phyloP scores from a whole-genome alignment of 2,329 filamentous ascomycete species.

The Elsinoe perseae region DNA sequence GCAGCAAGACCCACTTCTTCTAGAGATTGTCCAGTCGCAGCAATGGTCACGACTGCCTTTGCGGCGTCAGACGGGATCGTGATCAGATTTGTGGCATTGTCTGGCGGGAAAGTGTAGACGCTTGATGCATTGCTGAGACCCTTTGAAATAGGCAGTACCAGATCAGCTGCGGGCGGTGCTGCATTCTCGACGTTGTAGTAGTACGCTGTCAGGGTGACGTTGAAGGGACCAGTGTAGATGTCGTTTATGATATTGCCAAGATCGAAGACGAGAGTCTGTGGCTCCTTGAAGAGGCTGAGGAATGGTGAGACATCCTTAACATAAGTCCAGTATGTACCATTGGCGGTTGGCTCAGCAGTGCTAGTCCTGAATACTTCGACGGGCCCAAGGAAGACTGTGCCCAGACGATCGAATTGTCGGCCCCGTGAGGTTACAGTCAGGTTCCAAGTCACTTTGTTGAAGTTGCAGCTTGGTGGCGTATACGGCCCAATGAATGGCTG shows the following conservation, averaged over 20 bases:
- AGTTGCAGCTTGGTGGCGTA: slow-evolving; percentile 58
- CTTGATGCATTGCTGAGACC: slow-evolving; percentile 49
- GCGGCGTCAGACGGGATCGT: slow-evolving; percentile 58
- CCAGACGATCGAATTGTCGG: slow-evolving; percentile 68
- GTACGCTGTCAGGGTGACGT: slow-evolving; percentile 65
- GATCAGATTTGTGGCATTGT: slow-evolving; percentile 53
- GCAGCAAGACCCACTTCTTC: no score
- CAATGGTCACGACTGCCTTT: slow-evolving; percentile 66
- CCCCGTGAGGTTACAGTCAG: slow-evolving; percentile 65
- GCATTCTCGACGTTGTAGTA: slow-evolving; percentile 52
- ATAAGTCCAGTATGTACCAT: slow-evolving; percentile 68
- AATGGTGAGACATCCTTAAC: slow-evolving; percentile 72
- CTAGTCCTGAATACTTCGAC: slow-evolving; percentile 77
- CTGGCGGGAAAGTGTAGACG: slow-evolving; percentile 58
- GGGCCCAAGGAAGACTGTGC: slow-evolving; percentile 66
- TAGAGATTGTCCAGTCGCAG: slow-evolving; percentile 63
- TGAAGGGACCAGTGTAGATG: slow-evolving; percentile 64
- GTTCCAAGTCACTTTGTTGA: slow-evolving; percentile 68
- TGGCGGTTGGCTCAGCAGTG: slow-evolving; percentile 65
- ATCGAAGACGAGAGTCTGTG: slow-evolving; percentile 73
- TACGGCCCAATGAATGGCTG: slow-evolving; percentile 63
- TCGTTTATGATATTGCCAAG: slow-evolving; percentile 64
- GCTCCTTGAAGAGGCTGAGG: slow-evolving; percentile 57
- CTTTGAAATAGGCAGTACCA: slow-evolving; percentile 58
- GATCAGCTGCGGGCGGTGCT: slow-evolving; percentile 43